These are phyloP conservation scores for Persicaria tinctoria DNA, from an alignment of 148 eudicot species.

Conservation along the genomic window DNA sequence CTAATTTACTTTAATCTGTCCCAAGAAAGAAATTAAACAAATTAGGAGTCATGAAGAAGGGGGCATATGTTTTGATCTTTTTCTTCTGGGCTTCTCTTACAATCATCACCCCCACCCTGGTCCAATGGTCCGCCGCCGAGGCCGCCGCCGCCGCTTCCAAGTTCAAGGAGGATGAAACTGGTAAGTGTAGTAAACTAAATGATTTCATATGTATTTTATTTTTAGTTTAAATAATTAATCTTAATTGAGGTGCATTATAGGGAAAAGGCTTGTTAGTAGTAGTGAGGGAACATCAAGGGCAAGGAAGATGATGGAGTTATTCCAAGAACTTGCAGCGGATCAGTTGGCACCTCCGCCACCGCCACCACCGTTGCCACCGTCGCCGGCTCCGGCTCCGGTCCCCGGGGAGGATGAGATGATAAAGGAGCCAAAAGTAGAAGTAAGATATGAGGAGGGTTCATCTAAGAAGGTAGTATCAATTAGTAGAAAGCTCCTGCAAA, in stretches of 20 bases:
- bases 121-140: slow-evolving; percentile 13
- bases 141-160: slow-evolving; percentile 4
- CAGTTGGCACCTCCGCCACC: background rate
- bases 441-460: slow-evolving; percentile 1
- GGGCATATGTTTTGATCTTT: slow-evolving; percentile 11
- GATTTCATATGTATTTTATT: background rate
- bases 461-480: background rate
- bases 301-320: slow-evolving; percentile 11
- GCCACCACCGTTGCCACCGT: slow-evolving; percentile 19
- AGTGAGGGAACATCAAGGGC: slow-evolving; percentile 4
- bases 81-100: slow-evolving; percentile 14
- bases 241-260: background rate
- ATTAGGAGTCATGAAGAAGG: background rate
- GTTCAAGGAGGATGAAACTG: background rate
- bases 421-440: background rate
- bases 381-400: slow-evolving; percentile 11
- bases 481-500: slow-evolving; percentile 7
- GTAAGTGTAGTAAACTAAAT: background rate
- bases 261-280: too few relatives aligned
- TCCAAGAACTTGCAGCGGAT: slow-evolving; percentile 29
- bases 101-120: slow-evolving; percentile 7
- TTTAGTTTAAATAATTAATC: background rate
- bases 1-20: background rate
- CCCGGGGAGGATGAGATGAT: slow-evolving; percentile 6
- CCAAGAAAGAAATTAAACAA: background rate